Percentiles rank a stretch among this genome's conserved stretches.
Evolutionary conservation across 169 alveolate species (phyloP).

Genomic region (Eimeria necatrix): DNA sequence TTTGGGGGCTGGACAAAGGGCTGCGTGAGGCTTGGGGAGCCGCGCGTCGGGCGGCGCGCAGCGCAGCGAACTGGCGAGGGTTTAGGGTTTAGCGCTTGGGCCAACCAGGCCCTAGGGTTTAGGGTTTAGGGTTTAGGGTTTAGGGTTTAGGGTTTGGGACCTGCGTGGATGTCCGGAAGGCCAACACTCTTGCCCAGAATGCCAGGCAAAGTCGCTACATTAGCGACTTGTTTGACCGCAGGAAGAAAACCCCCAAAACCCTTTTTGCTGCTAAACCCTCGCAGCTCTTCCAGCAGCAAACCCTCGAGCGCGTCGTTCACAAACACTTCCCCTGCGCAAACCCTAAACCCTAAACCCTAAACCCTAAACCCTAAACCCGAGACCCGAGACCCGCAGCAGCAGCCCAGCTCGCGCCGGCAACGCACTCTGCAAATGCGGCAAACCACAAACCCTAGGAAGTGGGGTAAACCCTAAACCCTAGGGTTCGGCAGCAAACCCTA

Average conservation of each 20-base stretch:
- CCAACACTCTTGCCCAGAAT: slow-evolving; percentile 91
- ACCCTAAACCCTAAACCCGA: slow-evolving; percentile 20
- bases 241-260: slow-evolving; percentile 88
- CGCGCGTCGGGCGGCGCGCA: too few relatives aligned
- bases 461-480: too few relatives aligned
- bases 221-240: slow-evolving; percentile 92
- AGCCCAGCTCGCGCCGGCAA: too few relatives aligned
- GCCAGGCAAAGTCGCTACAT: slow-evolving; percentile 94
- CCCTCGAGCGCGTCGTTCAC: slow-evolving; percentile 87
- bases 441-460: too few relatives aligned
- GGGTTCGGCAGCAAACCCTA: too few relatives aligned
- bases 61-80: too few relatives aligned
- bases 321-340: slow-evolving; percentile 80
- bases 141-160: slow-evolving; percentile 71
- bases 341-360: slow-evolving; percentile 5
- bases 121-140: slow-evolving; percentile 55
- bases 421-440: too few relatives aligned
- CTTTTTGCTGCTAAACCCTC: slow-evolving; percentile 68
- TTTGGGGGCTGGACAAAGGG: too few relatives aligned
- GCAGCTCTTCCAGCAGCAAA: slow-evolving; percentile 88
- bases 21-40: too few relatives aligned
- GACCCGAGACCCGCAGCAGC: too few relatives aligned
- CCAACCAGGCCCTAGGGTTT: too few relatives aligned
- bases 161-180: slow-evolving; percentile 93
- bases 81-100: too few relatives aligned